A percentile compares a stretch with the other conserved stretches of the same genome.
Conservation (phyloP, 164 flowering plant genomes). For the Nymphaea thermarum region DNA sequence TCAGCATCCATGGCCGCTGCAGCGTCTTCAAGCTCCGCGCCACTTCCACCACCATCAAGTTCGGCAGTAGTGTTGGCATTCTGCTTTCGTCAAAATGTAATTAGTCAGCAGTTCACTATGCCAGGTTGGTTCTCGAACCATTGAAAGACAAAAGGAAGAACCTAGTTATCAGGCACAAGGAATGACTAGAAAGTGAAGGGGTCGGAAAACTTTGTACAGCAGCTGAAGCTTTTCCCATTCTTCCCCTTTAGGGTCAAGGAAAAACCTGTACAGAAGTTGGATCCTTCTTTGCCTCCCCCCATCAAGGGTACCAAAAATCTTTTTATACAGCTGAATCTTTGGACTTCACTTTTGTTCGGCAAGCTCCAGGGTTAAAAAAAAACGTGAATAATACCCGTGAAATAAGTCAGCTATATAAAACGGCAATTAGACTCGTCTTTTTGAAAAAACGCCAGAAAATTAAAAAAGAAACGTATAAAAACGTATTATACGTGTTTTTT, state of each 20-base stretch:
- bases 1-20: constrained; percentile 55
- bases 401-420: no score
- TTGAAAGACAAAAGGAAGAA: not conserved
- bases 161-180: not conserved
- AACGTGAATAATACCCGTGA: no score
- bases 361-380: no score
- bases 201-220: not conserved
- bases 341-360: no score
- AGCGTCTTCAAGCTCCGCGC: constrained; percentile 44
- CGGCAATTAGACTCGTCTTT: no score
- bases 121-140: not conserved
- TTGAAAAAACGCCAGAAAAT: no score
- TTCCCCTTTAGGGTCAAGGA: not conserved
- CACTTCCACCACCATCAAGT: constrained; percentile 45
- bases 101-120: not conserved
- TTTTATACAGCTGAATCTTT: no score
- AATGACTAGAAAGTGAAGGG: not conserved
- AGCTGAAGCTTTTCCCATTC: not conserved
- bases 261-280: not conserved
- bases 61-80: constrained; percentile 46
- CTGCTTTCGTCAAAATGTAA: constrained; percentile 17
- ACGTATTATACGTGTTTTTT: no score
- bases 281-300: no score
- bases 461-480: no score
- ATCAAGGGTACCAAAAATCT: no score